Evolutionary conservation across 495 filamentous ascomycete species (phyloP), one percentile per base, ranked within the genome.

Genomic region (Daldinia grandis): DNA sequence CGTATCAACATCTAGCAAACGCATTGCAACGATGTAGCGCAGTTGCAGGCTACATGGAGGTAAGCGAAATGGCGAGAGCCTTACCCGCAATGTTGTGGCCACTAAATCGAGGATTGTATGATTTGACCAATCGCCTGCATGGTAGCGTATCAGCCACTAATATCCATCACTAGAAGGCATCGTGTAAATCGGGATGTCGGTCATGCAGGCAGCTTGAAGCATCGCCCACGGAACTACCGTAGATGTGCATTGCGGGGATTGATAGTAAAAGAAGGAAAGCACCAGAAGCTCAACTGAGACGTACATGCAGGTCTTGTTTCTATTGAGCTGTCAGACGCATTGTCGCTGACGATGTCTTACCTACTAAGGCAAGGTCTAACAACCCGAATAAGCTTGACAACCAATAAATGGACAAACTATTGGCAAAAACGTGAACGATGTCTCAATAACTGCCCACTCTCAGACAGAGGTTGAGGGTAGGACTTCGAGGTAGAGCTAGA

Each of bases 1-100:
- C n/a, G 63, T 73, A 5, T 60, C 10, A 21, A 68, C 69, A 55
- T 79, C 44, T 38, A 78, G 3, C 15, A 76, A 61, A 14, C 58
- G 55, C 74, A 76, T 78, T 37, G 57, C 15, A 14, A 42, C 30
- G 24, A 19, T 37, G 14, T 57, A 15, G 19, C 7, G 35, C 17
- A 8, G n/a, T 38, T 30, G 31, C 24, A 60, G 19, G 15, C 25
- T 60, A 7, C 35, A 15, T 3, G n/a, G n/a, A 14, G 17, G 4
- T 24, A 14, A 35, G 6, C 47, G 10, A 50, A 8, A 28, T 21
- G 21, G 9, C 14, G 53, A 66, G 44, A 67, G 53, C 58, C 47
- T 63, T 14, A 33, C 30, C 30, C 1, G 2, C 15, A 24, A 51
- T 37, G 19, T 67, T 27, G 40, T 14, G 30, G 47, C 5, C 49